These are phyloP conservation scores for Pinus taeda DNA, from an alignment of 75 land plant species.

Conservation along the genomic window DNA sequence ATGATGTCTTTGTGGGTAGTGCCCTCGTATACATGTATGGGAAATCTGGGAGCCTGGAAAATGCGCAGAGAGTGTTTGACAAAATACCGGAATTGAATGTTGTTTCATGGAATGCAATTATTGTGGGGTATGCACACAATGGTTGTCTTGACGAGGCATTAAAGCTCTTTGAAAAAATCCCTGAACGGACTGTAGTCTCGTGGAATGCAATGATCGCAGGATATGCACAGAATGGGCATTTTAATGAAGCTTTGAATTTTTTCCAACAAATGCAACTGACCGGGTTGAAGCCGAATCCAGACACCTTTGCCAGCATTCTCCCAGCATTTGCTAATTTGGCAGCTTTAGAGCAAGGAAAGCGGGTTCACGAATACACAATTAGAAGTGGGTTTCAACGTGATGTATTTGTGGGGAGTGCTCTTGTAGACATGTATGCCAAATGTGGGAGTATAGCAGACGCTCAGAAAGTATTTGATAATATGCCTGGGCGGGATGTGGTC, in stretches of 20 bases:
- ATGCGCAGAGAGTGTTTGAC: slow-evolving; percentile 45
- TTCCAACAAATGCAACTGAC: slow-evolving; percentile 29
- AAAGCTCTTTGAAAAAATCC: slow-evolving; percentile 29
- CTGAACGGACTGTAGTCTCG: slow-evolving; percentile 38
- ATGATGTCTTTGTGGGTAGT: slow-evolving; percentile 36
- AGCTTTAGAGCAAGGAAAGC: too few relatives aligned
- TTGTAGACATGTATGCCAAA: slow-evolving; percentile 70
- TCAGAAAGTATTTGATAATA: slow-evolving; percentile 24
- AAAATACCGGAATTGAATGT: slow-evolving; percentile 34
- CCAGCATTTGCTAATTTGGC: too few relatives aligned
- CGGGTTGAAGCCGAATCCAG: too few relatives aligned
- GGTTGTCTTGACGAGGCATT: slow-evolving; percentile 19
- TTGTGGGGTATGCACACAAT: slow-evolving; percentile 50
- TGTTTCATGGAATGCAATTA: slow-evolving; percentile 60
- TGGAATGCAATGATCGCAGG: slow-evolving; percentile 58
- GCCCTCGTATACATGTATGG: slow-evolving; percentile 58
- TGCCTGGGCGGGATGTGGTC: slow-evolving; percentile 43
- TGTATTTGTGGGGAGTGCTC: slow-evolving; percentile 43
- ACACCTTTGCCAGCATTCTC: too few relatives aligned
- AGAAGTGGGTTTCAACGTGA: slow-evolving; percentile 9
- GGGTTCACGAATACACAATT: too few relatives aligned
- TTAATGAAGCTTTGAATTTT: slow-evolving; percentile 32
- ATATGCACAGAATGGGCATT: slow-evolving; percentile 26
- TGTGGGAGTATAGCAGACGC: slow-evolving; percentile 62
- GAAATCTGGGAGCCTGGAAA: slow-evolving; percentile 24